Percentiles rank a stretch among this genome's conserved stretches.
phyloP scores from a whole-genome alignment of 148 eudicot genomes.

The Rhododendron mucronatum region DNA sequence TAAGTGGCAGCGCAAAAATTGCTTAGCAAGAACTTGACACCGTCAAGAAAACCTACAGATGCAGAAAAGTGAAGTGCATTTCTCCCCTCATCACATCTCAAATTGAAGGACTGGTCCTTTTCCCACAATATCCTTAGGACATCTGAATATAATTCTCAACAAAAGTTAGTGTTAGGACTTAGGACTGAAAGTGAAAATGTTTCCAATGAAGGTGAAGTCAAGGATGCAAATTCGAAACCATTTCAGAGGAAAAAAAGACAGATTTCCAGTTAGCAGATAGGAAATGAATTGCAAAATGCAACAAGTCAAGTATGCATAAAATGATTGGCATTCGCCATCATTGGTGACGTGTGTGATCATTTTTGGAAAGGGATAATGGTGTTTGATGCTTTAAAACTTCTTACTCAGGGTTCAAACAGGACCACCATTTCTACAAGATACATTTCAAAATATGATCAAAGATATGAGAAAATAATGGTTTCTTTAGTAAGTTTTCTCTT shows the following conservation, averaged over 20 bases:
- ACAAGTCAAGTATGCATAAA: neutral
- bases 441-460: neutral
- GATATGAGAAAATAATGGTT: neutral
- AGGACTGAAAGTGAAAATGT: too few relatives aligned
- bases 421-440: neutral
- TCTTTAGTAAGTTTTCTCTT: neutral
- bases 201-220: neutral
- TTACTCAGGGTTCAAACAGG: neutral
- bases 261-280: neutral
- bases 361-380: neutral
- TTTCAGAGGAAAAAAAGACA: neutral
- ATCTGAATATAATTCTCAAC: slow-evolving; percentile 1
- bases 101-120: slow-evolving; percentile 14
- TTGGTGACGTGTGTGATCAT: neutral
- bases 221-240: neutral
- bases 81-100: slow-evolving; percentile 9
- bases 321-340: neutral
- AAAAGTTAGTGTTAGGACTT: neutral
- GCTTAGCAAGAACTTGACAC: slow-evolving; percentile 19
- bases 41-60: slow-evolving; percentile 14
- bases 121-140: slow-evolving; percentile 19
- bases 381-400: neutral
- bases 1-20: neutral
- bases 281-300: neutral
- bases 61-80: slow-evolving; percentile 25